A percentile compares a stretch with the other conserved stretches of the same genome.
Conservation (phyloP, 495 filamentous ascomycete species). For the Chaetomidium leptoderma region DNA sequence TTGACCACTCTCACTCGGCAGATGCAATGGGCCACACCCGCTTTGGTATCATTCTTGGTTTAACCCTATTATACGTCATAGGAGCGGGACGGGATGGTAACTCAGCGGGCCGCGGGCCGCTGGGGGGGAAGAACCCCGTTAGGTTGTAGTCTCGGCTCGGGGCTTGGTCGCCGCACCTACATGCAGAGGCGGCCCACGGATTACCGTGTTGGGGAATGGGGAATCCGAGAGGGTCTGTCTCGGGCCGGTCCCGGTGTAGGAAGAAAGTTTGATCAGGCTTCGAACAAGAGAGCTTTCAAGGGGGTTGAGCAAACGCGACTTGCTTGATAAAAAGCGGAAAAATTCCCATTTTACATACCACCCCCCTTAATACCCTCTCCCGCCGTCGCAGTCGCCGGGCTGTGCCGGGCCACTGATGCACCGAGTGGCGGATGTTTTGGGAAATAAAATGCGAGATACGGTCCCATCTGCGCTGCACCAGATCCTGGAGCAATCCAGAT, state of each 20-base stretch:
- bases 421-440: conserved; percentile 5
- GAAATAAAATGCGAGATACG: conserved; percentile 3
- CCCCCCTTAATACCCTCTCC: not conserved
- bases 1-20: not conserved
- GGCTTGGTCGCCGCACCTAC: not conserved
- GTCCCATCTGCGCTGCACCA: not conserved
- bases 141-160: not conserved
- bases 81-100: not conserved
- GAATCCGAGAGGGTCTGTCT: too few species aligned
- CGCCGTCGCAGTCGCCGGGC: too few species aligned
- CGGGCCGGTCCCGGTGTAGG: not conserved
- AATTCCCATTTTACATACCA: not conserved
- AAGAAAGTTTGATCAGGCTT: not conserved
- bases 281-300: not conserved
- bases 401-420: too few species aligned
- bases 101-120: not conserved
- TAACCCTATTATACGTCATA: not conserved
- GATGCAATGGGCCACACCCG: not conserved
- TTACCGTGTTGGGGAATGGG: not conserved
- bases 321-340: not conserved
- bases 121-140: not conserved
- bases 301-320: not conserved
- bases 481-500: not conserved
- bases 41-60: not conserved
- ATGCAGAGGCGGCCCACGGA: not conserved